Base-by-base conservation (phyloP, 2,329 filamentous ascomycete species). In the Exophiala dermatitidis region DNA sequence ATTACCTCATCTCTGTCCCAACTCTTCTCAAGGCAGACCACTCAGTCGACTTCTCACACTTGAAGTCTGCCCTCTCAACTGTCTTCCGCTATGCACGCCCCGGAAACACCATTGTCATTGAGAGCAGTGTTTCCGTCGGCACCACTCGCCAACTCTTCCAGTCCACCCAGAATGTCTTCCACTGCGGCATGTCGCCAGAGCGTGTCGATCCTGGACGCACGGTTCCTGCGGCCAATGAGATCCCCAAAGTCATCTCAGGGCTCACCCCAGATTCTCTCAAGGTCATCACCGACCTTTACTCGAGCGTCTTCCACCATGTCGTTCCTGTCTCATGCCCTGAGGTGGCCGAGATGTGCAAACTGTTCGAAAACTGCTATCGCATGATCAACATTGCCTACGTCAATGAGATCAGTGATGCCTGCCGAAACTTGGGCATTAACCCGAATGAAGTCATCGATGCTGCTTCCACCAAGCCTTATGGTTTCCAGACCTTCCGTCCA, bases 371-470 rank as follows among this genome's bases (percentile, higher is more conserved):
- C 42, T 60, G 57, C 44, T 53, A 60, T 12, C 51, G 57, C 4
- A 58, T 60, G 57, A 49, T 60, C 49, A 54, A 54, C 43, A 60
- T 60, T 38, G 55, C 54, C 8, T 60, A 60, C 49, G 54, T 52
- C 48, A 60, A 60, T 33, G 57, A 60, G 38, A 52, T 60, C 33
- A 52, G 47, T 46, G 57, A 60, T 40, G 45, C 57, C 7, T 60
- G 57, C 50, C 36, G 47, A 19, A 50, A n/a, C 7, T 28, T 52
- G 34, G 52, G 52, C 46, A 49, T 60, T 6, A 50, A 60, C 43
- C 57, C 57, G 4, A 49, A 54, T 12, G 56, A 60, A 46, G 49
- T 60, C 5, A 57, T 52, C 38, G 52, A 54, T 31, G 57, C 57
- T 9, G 57, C 57, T 19, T 46, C 54, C 28, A 57, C 57, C 28